Percentiles rank a stretch among this genome's conserved stretches.
phyloP scores from a whole-genome alignment of 164 flowering plant species.

The Umbellularia californica region DNA sequence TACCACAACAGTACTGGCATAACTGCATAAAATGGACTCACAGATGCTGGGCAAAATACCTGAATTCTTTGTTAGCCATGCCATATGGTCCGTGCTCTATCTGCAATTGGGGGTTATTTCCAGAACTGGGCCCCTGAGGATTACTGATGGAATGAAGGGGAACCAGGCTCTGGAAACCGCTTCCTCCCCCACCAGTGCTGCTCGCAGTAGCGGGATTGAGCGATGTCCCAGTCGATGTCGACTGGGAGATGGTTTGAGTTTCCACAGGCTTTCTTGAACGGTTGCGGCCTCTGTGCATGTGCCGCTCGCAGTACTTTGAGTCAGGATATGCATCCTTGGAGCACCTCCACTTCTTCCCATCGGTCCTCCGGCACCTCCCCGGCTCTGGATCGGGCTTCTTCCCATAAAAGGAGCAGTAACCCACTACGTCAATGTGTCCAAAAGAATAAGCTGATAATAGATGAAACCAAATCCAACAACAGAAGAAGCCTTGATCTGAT shows the following conservation, averaged over 20 bases:
- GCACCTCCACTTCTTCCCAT: conserved; percentile 97
- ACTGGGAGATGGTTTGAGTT: conserved; percentile 44
- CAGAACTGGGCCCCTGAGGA: conserved; percentile 35
- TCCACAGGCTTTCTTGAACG: conserved; percentile 99
- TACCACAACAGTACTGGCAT: no score
- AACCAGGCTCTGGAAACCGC: conserved; percentile 39
- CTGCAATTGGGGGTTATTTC: conserved; percentile 50
- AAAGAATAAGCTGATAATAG: not conserved
- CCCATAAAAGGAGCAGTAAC: conserved; percentile 65
- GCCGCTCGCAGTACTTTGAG: conserved; percentile 90
- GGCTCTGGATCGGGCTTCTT: conserved; percentile 73
- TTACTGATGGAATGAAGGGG: conserved; percentile 39
- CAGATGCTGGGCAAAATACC: conserved; percentile 31
- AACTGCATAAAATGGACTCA: no score
- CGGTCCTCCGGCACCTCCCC: conserved; percentile 77
- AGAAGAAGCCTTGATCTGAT: no score
- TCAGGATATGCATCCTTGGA: conserved; percentile 62
- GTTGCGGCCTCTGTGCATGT: conserved; percentile 90
- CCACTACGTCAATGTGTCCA: conserved; percentile 41
- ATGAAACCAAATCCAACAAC: no score
- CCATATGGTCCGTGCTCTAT: conserved; percentile 59
- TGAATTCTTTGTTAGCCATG: conserved; percentile 60
- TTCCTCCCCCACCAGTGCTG: conserved; percentile 22
- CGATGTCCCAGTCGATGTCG: conserved; percentile 33
- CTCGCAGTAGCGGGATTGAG: conserved; percentile 31